Conservation (phyloP, 495 filamentous ascomycete species). For the Trichocladium antarcticum region DNA sequence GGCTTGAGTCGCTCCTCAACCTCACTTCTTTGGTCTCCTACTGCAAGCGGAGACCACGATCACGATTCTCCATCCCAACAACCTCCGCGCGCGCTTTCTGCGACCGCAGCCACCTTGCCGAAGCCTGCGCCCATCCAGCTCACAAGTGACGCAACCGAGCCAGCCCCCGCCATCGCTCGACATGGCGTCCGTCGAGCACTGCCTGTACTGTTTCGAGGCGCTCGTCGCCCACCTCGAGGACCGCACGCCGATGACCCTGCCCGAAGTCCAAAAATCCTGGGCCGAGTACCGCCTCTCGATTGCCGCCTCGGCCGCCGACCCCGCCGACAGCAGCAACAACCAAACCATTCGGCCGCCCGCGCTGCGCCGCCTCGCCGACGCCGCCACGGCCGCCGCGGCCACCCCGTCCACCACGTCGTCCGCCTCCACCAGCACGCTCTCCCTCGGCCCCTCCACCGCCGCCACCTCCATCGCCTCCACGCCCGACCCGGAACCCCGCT, state of each 20-base stretch:
- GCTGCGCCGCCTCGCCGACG: slow-evolving; percentile 28
- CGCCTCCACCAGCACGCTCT: slow-evolving; percentile 15
- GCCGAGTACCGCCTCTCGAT: slow-evolving; percentile 33
- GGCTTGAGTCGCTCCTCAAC: slow-evolving; percentile 3
- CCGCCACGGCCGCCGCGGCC: slow-evolving; percentile 21
- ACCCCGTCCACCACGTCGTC: slow-evolving; percentile 22
- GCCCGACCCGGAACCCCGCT: background rate
- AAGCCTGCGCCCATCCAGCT: too few species aligned
- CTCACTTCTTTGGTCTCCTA: background rate
- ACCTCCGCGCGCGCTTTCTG: too few species aligned
- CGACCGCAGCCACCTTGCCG: too few species aligned
- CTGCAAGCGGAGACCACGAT: background rate
- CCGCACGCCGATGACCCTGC: slow-evolving; percentile 42
- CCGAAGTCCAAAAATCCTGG: slow-evolving; percentile 63
- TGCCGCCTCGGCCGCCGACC: slow-evolving; percentile 9
- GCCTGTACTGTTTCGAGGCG: slow-evolving; percentile 82
- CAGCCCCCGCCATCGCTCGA: background rate
- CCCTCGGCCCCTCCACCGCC: slow-evolving; percentile 21
- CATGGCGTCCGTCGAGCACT: slow-evolving; percentile 80
- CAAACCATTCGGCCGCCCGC: slow-evolving; percentile 32
- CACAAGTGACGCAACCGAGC: too few species aligned
- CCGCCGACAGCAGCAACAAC: slow-evolving; percentile 12
- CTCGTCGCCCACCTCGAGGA: slow-evolving; percentile 46
- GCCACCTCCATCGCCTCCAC: slow-evolving; percentile 25
- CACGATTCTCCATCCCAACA: background rate